phyloP scores from a whole-genome alignment of 441 rosid species.

The Geranium incanum region DNA sequence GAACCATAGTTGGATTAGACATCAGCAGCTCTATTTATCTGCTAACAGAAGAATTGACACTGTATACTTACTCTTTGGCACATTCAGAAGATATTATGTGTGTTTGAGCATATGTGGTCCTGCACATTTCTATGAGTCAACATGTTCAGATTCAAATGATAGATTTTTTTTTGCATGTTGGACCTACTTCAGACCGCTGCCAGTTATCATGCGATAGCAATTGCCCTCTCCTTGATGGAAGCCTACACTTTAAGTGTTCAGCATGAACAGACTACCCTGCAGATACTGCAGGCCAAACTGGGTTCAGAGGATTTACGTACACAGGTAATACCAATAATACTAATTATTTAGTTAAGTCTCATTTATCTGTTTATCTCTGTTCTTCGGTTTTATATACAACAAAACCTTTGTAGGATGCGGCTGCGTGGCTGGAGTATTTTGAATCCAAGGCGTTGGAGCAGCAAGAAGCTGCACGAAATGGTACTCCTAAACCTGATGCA shows the following conservation, averaged over 20 bases:
- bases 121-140: background rate
- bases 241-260: constrained; percentile 71
- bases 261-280: constrained; percentile 74
- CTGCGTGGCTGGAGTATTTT: constrained; percentile 80
- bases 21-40: background rate
- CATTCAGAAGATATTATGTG: background rate
- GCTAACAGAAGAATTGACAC: background rate
- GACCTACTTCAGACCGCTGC: constrained; percentile 57
- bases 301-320: constrained; percentile 73
- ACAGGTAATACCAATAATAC: constrained; percentile 36
- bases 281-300: constrained; percentile 70
- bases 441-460: constrained; percentile 80
- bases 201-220: constrained; percentile 82
- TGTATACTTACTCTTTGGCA: background rate
- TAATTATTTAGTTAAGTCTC: constrained; percentile 10
- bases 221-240: constrained; percentile 75
- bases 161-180: constrained; percentile 6
- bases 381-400: constrained; percentile 19
- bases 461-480: constrained; percentile 82
- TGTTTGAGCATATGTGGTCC: background rate
- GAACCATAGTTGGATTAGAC: constrained; percentile 3
- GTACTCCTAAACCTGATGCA: constrained; percentile 78
- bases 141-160: constrained; percentile 4
- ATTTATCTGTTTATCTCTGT: constrained; percentile 2
- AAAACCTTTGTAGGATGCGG: constrained; percentile 52